Conservation (phyloP, 805 yeast genomes). For the Wilhelminamyces savonicus region DNA sequence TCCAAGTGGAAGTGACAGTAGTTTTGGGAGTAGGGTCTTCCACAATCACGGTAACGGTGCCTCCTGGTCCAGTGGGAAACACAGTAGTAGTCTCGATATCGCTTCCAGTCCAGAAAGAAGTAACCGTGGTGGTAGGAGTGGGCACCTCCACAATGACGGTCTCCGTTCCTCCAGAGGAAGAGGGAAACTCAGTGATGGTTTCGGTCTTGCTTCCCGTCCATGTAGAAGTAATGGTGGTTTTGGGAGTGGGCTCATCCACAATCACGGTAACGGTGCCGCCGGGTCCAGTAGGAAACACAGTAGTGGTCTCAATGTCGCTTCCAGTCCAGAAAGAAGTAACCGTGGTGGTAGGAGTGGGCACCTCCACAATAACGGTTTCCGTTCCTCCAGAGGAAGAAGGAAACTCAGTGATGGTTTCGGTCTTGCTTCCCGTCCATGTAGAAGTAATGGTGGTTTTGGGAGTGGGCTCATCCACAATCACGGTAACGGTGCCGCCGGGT, state of each 20-base stretch:
- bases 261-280: slow-evolving; percentile 5
- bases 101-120: slow-evolving; percentile 1
- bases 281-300: slow-evolving; percentile 5
- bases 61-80: slow-evolving; percentile 2
- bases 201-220: slow-evolving; percentile 1
- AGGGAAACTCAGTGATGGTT: neutral
- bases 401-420: neutral
- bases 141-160: slow-evolving; percentile 1
- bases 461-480: slow-evolving; percentile 2
- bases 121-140: slow-evolving; percentile 1
- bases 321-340: slow-evolving; percentile 8
- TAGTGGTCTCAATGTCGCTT: slow-evolving; percentile 2
- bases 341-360: slow-evolving; percentile 4
- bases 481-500: neutral
- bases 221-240: slow-evolving; percentile 1
- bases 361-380: slow-evolving; percentile 3
- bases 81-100: no score
- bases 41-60: slow-evolving; percentile 5
- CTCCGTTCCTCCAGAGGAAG: slow-evolving; percentile 1
- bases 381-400: slow-evolving; percentile 2
- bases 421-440: slow-evolving; percentile 4
- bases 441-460: slow-evolving; percentile 4
- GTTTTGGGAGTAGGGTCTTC: slow-evolving; percentile 9
- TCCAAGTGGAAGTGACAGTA: slow-evolving; percentile 10
- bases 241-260: slow-evolving; percentile 5